Conservation (phyloP, 179 eudicot species). For the Amaranthus tricolor region DNA sequence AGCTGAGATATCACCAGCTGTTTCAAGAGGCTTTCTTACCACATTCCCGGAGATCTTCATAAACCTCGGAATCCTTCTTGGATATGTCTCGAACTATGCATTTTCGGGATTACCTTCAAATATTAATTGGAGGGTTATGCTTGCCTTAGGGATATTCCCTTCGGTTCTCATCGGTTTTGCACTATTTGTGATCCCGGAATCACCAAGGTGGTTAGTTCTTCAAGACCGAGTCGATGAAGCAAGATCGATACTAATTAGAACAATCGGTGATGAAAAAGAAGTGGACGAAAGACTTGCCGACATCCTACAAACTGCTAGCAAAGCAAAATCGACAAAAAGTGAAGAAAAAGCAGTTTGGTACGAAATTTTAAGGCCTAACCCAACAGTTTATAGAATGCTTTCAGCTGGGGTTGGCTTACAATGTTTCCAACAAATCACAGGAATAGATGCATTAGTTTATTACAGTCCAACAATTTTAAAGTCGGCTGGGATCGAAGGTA, state of each 20-base stretch:
- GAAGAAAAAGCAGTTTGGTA: constrained; percentile 39
- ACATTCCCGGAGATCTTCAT: constrained; percentile 48
- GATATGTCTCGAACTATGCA: constrained; percentile 42
- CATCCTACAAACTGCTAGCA: constrained; percentile 29
- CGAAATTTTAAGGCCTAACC: constrained; percentile 35
- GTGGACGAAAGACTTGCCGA: constrained; percentile 37
- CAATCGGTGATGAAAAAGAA: constrained; percentile 33
- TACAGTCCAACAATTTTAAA: constrained; percentile 41
- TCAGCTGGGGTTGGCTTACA: constrained; percentile 37
- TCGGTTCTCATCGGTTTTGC: constrained; percentile 35
- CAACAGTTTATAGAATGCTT: constrained; percentile 33
- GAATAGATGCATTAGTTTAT: constrained; percentile 41
- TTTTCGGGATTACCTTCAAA: constrained; percentile 32
- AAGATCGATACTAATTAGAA: constrained; percentile 28
- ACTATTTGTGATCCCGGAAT: constrained; percentile 39
- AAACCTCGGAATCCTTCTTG: constrained; percentile 42
- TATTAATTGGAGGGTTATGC: constrained; percentile 42
- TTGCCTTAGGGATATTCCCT: constrained; percentile 40
- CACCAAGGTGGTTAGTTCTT: constrained; percentile 46
- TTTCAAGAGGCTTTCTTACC: constrained; percentile 41
- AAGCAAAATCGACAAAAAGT: neutral
- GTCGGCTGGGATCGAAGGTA: constrained; percentile 36
- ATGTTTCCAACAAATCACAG: constrained; percentile 44
- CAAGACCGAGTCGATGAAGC: constrained; percentile 39
- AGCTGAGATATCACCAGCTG: constrained; percentile 44